Evolutionary conservation across 192 early-diverging fungal genomes (phyloP), one percentile per base, ranked within the genome.

Genomic region (Backusella tarrabulga): DNA sequence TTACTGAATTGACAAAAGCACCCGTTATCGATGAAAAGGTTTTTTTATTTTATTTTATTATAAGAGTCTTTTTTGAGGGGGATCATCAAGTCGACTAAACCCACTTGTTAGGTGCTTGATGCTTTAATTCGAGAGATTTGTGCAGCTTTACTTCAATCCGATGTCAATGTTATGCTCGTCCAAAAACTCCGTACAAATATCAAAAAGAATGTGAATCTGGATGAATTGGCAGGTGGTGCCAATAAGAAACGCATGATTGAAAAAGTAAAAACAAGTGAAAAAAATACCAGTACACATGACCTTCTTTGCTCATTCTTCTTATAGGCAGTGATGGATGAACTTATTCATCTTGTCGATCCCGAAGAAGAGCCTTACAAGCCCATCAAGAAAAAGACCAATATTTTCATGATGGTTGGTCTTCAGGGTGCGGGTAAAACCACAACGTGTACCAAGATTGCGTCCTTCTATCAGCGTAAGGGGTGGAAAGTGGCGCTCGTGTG

Each of bases 341-440:
- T 98, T 38, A 92, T 88, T 46, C 78, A 88, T 14, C 87, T 98
- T 38, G 95, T 98, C 1, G 95, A 95, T 80, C 95, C 96, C 1
- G 92, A 93, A 52, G 91, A 91, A 17, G 92, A 96, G 71, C 87
- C 94, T n/a, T 97, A 91, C 84, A 91, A 89, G 78, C 96, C 96
- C 50, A 88, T 89, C 50, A 97, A 97, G 82, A 91, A 93, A 21
- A 91, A 90, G 79, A 68, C 88, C 32, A 97, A 96, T 81, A 87
- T 98, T 9, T 90, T 98, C 67, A 98, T 98, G 97, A 97, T 98
- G 90, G 97, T 98, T 34, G 97, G 97, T 75, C 83, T 98, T 79
- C 97, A 98, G 76, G 97, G 97, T 77, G 90, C 90, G 69, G 97
- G 97, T 67, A 98, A 98, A 76, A 98, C 97, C 21, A 98, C 97